A percentile compares a stretch with the other conserved stretches of the same genome.
Conservation (phyloP, 768 basidiomycete genomes). For the Lentinus brumalis region DNA sequence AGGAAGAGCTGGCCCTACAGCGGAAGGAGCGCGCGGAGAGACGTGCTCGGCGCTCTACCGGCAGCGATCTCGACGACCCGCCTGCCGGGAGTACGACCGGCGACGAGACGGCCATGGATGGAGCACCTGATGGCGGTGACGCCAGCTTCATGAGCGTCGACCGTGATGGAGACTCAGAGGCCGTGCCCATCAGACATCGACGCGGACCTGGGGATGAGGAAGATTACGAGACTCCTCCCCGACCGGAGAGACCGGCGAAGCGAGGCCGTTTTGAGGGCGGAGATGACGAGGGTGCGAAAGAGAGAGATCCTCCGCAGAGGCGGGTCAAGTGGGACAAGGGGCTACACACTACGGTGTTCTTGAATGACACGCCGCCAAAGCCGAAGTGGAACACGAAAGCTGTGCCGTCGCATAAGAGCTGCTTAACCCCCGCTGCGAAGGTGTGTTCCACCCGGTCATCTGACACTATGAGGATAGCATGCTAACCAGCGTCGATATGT, state of each 20-base stretch:
- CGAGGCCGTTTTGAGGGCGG: conserved; percentile 38
- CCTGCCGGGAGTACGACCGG: conserved; percentile 31
- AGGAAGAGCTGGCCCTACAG: conserved; percentile 58
- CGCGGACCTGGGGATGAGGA: conserved; percentile 81
- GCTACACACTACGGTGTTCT: conserved; percentile 58
- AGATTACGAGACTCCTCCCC: conserved; percentile 71
- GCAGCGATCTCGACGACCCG: conserved; percentile 32
- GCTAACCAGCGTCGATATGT: neutral
- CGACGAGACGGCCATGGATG: conserved; percentile 32
- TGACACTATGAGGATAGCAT: neutral
- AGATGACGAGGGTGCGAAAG: conserved; percentile 35
- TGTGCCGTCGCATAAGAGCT: conserved; percentile 54
- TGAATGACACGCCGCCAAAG: conserved; percentile 64
- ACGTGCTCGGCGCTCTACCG: conserved; percentile 46
- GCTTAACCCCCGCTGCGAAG: conserved; percentile 68
- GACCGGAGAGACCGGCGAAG: conserved; percentile 43
- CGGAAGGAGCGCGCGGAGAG: conserved; percentile 62
- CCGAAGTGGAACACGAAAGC: conserved; percentile 46
- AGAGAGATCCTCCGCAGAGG: conserved; percentile 39
- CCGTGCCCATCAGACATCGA: conserved; percentile 42
- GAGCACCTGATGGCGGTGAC: conserved; percentile 5
- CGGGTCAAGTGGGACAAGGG: conserved; percentile 81
- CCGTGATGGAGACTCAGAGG: conserved; percentile 32
- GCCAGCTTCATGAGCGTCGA: conserved; percentile 20
- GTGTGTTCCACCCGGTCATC: conserved; percentile 36